Percentiles rank a stretch among this genome's conserved stretches.
These are phyloP conservation scores for Jaltomata sinuosa DNA, from an alignment of 257 asterid species.

Conservation along the genomic window DNA sequence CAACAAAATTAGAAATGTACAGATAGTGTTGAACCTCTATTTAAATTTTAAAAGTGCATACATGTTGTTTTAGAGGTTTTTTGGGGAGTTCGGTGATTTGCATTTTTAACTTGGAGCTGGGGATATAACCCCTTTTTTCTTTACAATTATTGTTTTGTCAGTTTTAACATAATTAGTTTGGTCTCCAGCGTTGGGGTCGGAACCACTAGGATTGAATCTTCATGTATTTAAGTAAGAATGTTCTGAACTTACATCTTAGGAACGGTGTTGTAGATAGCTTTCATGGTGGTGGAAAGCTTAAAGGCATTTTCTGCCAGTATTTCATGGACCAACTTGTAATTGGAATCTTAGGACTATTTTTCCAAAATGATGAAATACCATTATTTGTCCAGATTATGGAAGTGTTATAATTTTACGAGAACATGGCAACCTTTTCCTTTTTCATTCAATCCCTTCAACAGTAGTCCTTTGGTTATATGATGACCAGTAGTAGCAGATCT, in stretches of 20 bases:
- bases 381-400: neutral
- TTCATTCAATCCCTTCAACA: neutral
- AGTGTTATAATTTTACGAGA: neutral
- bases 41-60: neutral
- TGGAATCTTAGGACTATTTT: neutral
- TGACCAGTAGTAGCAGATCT: neutral
- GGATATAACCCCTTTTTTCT: neutral
- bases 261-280: neutral
- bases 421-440: neutral
- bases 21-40: neutral
- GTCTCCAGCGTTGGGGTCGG: neutral
- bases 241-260: neutral
- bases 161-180: neutral
- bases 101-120: neutral
- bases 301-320: neutral
- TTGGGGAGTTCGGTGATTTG: neutral
- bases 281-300: neutral
- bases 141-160: neutral
- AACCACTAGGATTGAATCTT: neutral
- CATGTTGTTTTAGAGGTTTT: neutral
- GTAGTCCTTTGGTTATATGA: neutral
- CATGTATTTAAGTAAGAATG: neutral
- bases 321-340: neutral
- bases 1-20: neutral
- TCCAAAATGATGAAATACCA: neutral